Percentiles rank a stretch among this genome's conserved stretches.
Conservation (phyloP, 495 filamentous ascomycete species). For the Annulohypoxylon nitens region DNA sequence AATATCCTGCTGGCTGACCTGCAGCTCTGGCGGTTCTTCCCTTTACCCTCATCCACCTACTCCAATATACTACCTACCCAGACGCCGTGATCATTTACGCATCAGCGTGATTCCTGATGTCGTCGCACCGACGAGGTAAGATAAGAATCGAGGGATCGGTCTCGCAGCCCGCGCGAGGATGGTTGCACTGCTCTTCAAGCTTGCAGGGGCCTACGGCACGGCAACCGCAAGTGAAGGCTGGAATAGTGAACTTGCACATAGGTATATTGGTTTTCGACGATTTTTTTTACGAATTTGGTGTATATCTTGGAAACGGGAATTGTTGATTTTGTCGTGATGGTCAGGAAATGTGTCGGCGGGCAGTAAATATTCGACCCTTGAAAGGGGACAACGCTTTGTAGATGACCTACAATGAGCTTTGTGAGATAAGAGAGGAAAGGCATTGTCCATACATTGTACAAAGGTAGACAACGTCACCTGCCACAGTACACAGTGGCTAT, state of each 20-base stretch:
- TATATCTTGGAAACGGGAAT: neutral
- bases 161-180: slow-evolving; percentile 30
- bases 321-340: neutral
- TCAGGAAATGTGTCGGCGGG: neutral
- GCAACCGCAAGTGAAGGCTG: slow-evolving; percentile 41
- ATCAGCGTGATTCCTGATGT: slow-evolving; percentile 34
- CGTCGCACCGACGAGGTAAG: slow-evolving; percentile 40
- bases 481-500: neutral
- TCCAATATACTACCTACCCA: neutral
- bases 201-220: slow-evolving; percentile 30
- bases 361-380: neutral
- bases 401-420: neutral
- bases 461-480: neutral
- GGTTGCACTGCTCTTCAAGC: slow-evolving; percentile 21
- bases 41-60: neutral
- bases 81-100: slow-evolving; percentile 3
- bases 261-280: neutral
- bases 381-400: neutral
- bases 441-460: neutral
- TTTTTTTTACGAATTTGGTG: neutral
- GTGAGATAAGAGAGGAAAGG: neutral
- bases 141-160: slow-evolving; percentile 35
- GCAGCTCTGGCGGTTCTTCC: neutral
- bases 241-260: slow-evolving; percentile 44
- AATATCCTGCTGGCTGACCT: neutral